Conservation (phyloP, 1,284 basidiomycete species). For the Anthracocystis walkeri region DNA sequence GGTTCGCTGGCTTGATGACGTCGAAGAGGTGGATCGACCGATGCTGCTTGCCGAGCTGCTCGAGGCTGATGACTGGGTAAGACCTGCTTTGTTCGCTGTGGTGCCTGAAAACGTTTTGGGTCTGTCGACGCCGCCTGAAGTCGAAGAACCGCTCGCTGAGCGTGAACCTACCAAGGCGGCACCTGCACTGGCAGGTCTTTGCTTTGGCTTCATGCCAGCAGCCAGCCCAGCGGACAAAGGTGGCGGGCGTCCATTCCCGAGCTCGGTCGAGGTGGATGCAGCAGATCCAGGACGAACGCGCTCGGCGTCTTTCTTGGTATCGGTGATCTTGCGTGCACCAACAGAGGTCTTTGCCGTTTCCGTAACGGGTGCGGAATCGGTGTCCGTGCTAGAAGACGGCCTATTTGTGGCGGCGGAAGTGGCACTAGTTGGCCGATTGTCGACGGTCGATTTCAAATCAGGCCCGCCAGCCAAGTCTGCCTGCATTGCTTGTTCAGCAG, state of each 20-base stretch:
- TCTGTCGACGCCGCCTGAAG: conserved; percentile 5
- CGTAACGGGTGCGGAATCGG: not conserved
- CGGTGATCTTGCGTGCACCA: not conserved
- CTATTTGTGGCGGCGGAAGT: not conserved
- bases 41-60: conserved; percentile 3
- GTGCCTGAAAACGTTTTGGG: conserved; percentile 35
- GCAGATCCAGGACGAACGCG: conserved; percentile 2
- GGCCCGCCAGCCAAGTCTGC: not conserved
- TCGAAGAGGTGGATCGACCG: conserved; percentile 4
- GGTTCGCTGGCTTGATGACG: conserved; percentile 15
- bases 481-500: conserved; percentile 30
- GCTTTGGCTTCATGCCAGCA: conserved; percentile 45
- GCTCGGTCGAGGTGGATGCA: conserved; percentile 12
- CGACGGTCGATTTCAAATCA: not conserved
- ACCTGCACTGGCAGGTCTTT: conserved; percentile 35
- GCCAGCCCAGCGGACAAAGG: conserved; percentile 17
- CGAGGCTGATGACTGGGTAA: conserved; percentile 9
- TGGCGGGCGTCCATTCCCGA: conserved; percentile 22
- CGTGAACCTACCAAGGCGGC: conserved; percentile 21
- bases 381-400: not conserved
- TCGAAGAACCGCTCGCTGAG: conserved; percentile 1
- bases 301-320: conserved; percentile 4
- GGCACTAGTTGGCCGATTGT: not conserved
- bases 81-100: conserved; percentile 30
- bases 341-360: not conserved